Conservation (phyloP, 306 rosid genomes). For the Begonia peltatifolia region DNA sequence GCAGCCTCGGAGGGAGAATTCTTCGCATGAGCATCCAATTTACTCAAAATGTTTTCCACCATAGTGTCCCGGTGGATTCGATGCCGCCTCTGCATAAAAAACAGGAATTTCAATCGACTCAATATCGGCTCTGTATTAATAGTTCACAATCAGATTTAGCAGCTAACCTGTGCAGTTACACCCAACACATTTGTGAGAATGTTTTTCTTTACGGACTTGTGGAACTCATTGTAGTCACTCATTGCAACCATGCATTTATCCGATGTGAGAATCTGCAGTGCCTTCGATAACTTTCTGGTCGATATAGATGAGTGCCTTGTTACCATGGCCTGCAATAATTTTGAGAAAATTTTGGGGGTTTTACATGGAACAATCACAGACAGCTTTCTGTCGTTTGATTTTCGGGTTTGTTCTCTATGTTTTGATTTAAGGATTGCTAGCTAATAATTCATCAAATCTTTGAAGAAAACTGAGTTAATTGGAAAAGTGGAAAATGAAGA, state of each 20-base stretch:
- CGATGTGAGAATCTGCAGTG: constrained; percentile 43
- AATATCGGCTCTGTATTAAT: too few relatives aligned
- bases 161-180: constrained; percentile 58
- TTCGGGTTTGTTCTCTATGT: too few relatives aligned
- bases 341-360: too few relatives aligned
- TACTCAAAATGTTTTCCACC: constrained; percentile 36
- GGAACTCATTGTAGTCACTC: constrained; percentile 82
- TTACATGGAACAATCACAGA: too few relatives aligned
- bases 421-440: too few relatives aligned
- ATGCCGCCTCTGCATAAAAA: constrained; percentile 51
- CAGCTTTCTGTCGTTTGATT: too few relatives aligned
- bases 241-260: constrained; percentile 87
- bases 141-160: neutral
- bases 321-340: constrained; percentile 64
- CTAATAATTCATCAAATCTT: too few relatives aligned
- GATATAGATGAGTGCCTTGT: constrained; percentile 71
- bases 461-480: too few relatives aligned
- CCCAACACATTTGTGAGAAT: constrained; percentile 63
- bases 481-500: constrained; percentile 2
- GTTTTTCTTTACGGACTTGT: constrained; percentile 49
- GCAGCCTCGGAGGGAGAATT: constrained; percentile 28
- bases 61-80: constrained; percentile 42
- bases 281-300: constrained; percentile 60
- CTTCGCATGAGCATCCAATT: constrained; percentile 31
- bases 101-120: neutral